Conservation (phyloP, 1,284 basidiomycete genomes). For the Trichosporon inkin region DNA sequence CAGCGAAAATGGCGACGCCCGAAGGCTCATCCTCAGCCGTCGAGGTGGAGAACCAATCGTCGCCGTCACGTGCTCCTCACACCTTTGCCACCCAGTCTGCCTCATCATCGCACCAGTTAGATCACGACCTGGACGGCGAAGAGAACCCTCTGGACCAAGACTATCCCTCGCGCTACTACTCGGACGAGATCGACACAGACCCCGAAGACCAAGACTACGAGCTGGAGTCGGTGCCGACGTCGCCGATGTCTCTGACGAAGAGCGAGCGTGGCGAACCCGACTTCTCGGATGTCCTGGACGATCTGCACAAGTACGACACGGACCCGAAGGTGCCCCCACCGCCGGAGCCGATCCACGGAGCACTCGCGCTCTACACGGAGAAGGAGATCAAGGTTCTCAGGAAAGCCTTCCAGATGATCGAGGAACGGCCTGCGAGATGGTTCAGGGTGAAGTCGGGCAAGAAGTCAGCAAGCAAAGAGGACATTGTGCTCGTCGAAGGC, state of each 20-base stretch:
- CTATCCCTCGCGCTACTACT: neutral
- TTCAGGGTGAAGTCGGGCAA: neutral
- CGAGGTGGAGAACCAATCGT: neutral
- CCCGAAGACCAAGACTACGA: slow-evolving; percentile 2
- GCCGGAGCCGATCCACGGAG: neutral
- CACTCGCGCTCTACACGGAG: slow-evolving; percentile 2
- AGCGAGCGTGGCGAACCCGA: neutral
- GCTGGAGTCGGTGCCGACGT: neutral
- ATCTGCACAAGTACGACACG: slow-evolving; percentile 2
- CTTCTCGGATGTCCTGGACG: neutral
- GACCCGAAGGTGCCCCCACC: neutral
- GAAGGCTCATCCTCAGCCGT: neutral
- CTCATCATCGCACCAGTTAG: neutral
- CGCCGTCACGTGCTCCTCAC: neutral
- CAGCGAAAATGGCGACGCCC: neutral
- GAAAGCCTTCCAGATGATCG: neutral
- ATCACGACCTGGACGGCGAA: neutral
- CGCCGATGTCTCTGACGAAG: slow-evolving; percentile 1
- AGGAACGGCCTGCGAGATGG: neutral
- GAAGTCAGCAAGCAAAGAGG: neutral
- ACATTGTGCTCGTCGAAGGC: neutral
- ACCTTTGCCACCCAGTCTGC: neutral
- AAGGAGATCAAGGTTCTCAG: neutral
- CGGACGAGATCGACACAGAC: neutral
- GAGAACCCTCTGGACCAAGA: neutral